Percentiles rank a stretch among this genome's conserved stretches.
These are phyloP conservation scores for Solanum clarkiae DNA, from an alignment of 257 asterid genomes.

Conservation along the genomic window DNA sequence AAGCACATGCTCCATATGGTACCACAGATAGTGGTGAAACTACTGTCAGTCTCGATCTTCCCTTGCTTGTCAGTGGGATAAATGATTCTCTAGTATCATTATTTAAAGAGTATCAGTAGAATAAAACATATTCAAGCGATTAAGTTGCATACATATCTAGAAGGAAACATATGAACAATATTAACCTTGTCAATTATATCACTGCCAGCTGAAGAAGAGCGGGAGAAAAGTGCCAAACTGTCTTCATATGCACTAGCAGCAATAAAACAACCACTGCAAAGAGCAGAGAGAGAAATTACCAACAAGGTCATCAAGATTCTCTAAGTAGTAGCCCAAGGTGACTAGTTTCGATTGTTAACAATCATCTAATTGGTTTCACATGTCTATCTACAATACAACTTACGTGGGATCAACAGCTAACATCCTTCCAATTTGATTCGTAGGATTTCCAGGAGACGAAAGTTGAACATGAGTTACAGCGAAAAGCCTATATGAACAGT, in stretches of 20 bases:
- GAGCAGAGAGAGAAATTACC: constrained; percentile 30
- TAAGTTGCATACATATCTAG: neutral
- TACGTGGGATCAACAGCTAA: constrained; percentile 81
- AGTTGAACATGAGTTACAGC: constrained; percentile 64
- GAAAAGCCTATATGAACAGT: constrained; percentile 42
- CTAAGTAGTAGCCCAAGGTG: constrained; percentile 16
- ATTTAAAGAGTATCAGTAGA: constrained; percentile 11
- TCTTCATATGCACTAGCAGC: constrained; percentile 94
- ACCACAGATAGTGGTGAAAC: constrained; percentile 57
- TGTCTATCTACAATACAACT: constrained; percentile 15
- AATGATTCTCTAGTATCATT: constrained; percentile 38
- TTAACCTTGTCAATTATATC: constrained; percentile 74
- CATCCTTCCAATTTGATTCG: constrained; percentile 87
- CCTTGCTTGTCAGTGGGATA: constrained; percentile 67
- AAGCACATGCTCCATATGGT: constrained; percentile 99
- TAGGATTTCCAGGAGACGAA: constrained; percentile 66
- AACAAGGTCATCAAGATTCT: constrained; percentile 26
- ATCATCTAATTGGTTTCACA: neutral
- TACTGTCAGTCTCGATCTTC: constrained; percentile 31
- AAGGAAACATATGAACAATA: neutral
- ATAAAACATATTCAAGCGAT: neutral
- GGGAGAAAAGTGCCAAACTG: constrained; percentile 66
- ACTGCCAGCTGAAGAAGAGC: constrained; percentile 47
- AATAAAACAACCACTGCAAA: constrained; percentile 81
- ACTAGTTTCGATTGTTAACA: constrained; percentile 7